Evolutionary conservation across 371 early-diverging fungal genomes (phyloP), one percentile per base, ranked within the genome.

Genomic region (Mortierella sp.): DNA sequence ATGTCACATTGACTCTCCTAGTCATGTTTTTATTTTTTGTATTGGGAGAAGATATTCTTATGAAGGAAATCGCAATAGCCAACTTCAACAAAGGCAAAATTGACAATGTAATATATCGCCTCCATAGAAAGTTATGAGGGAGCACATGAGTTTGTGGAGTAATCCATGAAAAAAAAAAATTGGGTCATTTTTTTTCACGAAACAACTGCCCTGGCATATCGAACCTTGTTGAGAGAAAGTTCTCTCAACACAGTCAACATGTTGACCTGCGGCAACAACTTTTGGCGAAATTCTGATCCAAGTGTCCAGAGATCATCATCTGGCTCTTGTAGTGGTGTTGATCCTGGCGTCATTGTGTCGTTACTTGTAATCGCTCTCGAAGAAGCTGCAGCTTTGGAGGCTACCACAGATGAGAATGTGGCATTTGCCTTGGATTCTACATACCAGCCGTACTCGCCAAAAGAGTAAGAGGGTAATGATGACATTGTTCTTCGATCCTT

Each of bases 171-270:
- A 12, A 43, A 3, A 43, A 43, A 10, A 17, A 15, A 3, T 43
- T 17, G 43, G 17, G 17, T 12, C 10, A 10, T 15, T 51, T 22
- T 23, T 23, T 51, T 51, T 23, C 53, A 61, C 0, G 32, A 26
- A 7, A 68, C 47, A 4, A 67, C 51, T 1, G 63, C 63, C 10
- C 68, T 34, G 8, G 53, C 59, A 56, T 73, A 73, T 13, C 47
- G 68, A 19, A 73, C 74, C 45, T 73, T 73, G 55, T 73, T 73
- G 37, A 73, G 57, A 34, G 64, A 56, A 9, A 73, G 35, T 34
- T 64, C 74, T 29, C 54, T 51, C 32, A 73, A 42, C 1, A 68
- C 58, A 22, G 67, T 64, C 60, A 73, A 43, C 17, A 57, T 17
- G 23, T 54, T 23, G 31, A 73, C 45, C 45, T 73, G 74, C 15